Conservation (phyloP, 371 early-diverging fungal species). For the Blakeslea trispora region DNA sequence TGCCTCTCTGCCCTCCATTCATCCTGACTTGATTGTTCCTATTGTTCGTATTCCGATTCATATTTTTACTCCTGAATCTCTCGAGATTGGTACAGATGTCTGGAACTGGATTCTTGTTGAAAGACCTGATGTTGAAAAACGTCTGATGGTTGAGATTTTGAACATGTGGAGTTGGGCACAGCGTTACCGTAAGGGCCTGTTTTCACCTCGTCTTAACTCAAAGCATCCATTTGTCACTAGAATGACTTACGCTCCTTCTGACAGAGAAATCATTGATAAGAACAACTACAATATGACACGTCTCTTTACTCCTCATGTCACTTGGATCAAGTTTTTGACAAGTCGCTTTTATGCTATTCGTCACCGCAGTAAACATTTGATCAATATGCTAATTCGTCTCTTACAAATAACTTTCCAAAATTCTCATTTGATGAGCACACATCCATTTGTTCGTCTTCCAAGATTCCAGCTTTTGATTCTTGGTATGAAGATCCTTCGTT, state of each 20-base stretch:
- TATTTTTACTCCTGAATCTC: slow-evolving; percentile 74
- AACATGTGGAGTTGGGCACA: slow-evolving; percentile 86
- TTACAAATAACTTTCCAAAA: slow-evolving; percentile 75
- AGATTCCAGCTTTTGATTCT: slow-evolving; percentile 79
- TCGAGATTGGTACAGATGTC: slow-evolving; percentile 78
- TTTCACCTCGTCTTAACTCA: slow-evolving; percentile 60
- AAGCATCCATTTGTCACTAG: slow-evolving; percentile 83
- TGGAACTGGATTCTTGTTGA: slow-evolving; percentile 90
- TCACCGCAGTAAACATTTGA: slow-evolving; percentile 72
- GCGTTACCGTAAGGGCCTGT: slow-evolving; percentile 76
- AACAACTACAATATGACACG: slow-evolving; percentile 62
- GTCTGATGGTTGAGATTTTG: slow-evolving; percentile 80
- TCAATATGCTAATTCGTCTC: slow-evolving; percentile 74
- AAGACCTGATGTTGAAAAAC: slow-evolving; percentile 69
- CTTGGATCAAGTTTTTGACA: slow-evolving; percentile 85
- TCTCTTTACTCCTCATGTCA: slow-evolving; percentile 75
- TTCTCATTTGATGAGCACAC: slow-evolving; percentile 63
- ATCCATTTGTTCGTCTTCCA: slow-evolving; percentile 75
- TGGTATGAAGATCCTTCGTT: slow-evolving; percentile 76
- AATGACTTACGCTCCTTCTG: slow-evolving; percentile 92
- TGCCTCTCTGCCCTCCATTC: slow-evolving; percentile 33
- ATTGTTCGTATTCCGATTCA: slow-evolving; percentile 87
- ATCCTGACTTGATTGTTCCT: slow-evolving; percentile 76
- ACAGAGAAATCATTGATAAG: slow-evolving; percentile 69
- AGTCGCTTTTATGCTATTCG: slow-evolving; percentile 83